A percentile compares a stretch with the other conserved stretches of the same genome.
Evolutionary conservation across 2,329 filamentous ascomycete species (phyloP).

Genomic region (Hawksworthiomyces lignivorus): DNA sequence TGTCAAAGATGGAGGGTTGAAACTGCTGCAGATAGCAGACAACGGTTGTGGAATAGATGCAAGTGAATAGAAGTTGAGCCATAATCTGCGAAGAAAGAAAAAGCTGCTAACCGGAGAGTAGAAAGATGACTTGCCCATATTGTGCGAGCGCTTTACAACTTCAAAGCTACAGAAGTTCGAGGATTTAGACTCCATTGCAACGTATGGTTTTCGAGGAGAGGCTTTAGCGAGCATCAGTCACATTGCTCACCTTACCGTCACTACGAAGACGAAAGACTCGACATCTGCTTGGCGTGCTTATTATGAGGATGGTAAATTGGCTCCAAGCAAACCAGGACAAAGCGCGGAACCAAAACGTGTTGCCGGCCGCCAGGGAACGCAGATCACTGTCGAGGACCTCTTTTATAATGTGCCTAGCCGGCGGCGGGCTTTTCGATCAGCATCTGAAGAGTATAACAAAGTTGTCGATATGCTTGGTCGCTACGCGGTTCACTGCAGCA

Average conservation of each 20-base stretch:
- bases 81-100: no score
- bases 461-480: constrained; percentile 91
- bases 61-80: no score
- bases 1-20: constrained; percentile 90
- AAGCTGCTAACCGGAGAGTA: constrained; percentile 30
- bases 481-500: constrained; percentile 84
- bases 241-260: constrained; percentile 91
- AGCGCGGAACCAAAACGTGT: constrained; percentile 76
- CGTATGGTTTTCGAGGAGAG: constrained; percentile 97
- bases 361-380: constrained; percentile 81
- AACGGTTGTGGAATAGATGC: constrained; percentile 95
- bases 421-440: constrained; percentile 79
- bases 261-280: constrained; percentile 84
- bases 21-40: constrained; percentile 92
- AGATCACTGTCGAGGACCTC: constrained; percentile 92
- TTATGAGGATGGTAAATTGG: constrained; percentile 75
- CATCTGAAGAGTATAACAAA: constrained; percentile 94
- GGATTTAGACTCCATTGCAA: constrained; percentile 80
- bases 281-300: constrained; percentile 84
- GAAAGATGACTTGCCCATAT: constrained; percentile 84
- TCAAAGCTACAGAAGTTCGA: constrained; percentile 93
- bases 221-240: constrained; percentile 96
- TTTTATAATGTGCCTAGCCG: constrained; percentile 95
- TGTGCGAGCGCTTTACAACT: constrained; percentile 94
- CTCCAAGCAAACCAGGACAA: constrained; percentile 80